These are phyloP conservation scores for Penicillium diatomitis DNA, from an alignment of 495 filamentous ascomycete species.

Conservation along the genomic window DNA sequence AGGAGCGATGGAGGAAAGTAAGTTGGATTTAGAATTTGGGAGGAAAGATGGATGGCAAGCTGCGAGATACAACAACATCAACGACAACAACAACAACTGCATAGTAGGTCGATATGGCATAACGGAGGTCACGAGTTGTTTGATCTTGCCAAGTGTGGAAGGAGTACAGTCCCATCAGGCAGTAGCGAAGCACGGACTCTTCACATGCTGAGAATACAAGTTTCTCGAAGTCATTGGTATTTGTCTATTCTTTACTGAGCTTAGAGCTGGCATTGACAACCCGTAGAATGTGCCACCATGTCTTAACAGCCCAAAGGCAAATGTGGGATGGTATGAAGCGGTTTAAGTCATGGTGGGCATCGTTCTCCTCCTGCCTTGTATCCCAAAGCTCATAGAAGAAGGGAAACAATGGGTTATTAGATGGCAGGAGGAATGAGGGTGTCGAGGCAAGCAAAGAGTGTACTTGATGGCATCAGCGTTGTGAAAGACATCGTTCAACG, in stretches of 20 bases:
- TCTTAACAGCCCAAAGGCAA: conserved; percentile 35
- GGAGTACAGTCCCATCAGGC: too few species aligned
- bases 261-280: background rate
- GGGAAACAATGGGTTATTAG: conserved; percentile 56
- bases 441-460: background rate
- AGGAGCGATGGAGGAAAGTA: conserved; percentile 5
- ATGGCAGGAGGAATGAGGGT: conserved; percentile 51
- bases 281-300: conserved; percentile 27
- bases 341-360: conserved; percentile 40
- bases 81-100: too few species aligned
- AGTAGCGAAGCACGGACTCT: too few species aligned
- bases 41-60: too few species aligned
- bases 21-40: too few species aligned
- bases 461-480: conserved; percentile 2
- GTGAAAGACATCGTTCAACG: conserved; percentile 44
- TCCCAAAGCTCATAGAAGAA: conserved; percentile 46
- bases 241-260: too few species aligned
- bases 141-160: too few species aligned
- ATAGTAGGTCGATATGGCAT: too few species aligned
- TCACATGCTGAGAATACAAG: too few species aligned
- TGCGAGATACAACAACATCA: too few species aligned
- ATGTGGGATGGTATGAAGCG: conserved; percentile 39
- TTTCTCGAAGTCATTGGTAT: too few species aligned
- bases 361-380: conserved; percentile 66
- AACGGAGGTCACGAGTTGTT: too few species aligned